These are phyloP conservation scores for Syncephalastrum monosporum DNA, from an alignment of 371 early-diverging fungal genomes.

Conservation along the genomic window DNA sequence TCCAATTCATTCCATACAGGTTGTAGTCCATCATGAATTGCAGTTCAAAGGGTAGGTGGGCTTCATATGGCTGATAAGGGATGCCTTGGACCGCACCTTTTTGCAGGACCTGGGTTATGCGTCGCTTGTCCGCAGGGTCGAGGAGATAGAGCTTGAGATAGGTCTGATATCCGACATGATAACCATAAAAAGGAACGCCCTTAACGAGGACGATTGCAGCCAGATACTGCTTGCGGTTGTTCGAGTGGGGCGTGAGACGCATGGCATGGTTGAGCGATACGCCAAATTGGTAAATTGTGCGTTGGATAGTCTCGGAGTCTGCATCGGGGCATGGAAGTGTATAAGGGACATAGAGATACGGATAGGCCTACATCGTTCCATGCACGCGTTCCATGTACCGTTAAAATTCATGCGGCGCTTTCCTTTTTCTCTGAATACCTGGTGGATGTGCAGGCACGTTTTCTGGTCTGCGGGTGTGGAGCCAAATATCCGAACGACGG, in stretches of 20 bases:
- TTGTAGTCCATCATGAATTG: constrained; percentile 94
- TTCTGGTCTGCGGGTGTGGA: constrained; percentile 71
- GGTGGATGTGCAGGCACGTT: constrained; percentile 80
- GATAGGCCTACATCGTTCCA: constrained; percentile 55
- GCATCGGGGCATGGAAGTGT: constrained; percentile 20
- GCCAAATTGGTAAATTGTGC: constrained; percentile 64
- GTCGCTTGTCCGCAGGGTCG: constrained; percentile 60
- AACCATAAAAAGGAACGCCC: constrained; percentile 89
- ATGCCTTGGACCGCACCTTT: constrained; percentile 71
- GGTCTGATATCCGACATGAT: constrained; percentile 59
- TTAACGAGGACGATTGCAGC: constrained; percentile 70
- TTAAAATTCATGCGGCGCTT: not conserved
- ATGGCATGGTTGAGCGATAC: constrained; percentile 74
- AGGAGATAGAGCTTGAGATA: constrained; percentile 79
- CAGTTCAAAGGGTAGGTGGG: constrained; percentile 84
- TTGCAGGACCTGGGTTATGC: constrained; percentile 62
- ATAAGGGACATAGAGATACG: constrained; percentile 77
- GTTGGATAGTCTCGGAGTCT: constrained; percentile 25
- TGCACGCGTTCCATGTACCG: not conserved
- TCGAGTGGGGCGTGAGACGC: constrained; percentile 37
- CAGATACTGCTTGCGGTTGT: constrained; percentile 49
- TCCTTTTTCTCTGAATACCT: constrained; percentile 28
- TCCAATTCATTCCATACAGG: constrained; percentile 91
- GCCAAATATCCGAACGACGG: constrained; percentile 84
- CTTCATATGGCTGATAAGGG: constrained; percentile 76